A percentile compares a stretch with the other conserved stretches of the same genome.
Conservation (phyloP, 306 rosid genomes). For the Medicago arabica region DNA sequence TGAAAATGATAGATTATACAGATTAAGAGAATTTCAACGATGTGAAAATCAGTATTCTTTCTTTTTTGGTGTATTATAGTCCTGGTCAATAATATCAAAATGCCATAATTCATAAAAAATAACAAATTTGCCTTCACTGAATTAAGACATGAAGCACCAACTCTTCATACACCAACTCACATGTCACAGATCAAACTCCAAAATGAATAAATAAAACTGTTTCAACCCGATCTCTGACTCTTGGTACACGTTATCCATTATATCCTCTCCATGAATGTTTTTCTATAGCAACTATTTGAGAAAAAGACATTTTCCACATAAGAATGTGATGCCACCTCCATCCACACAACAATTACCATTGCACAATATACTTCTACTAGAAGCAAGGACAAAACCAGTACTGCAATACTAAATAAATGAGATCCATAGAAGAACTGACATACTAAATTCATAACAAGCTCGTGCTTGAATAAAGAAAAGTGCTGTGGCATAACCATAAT, state of each 20-base stretch:
- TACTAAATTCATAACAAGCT: not conserved
- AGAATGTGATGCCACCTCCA: constrained; percentile 14
- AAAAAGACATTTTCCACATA: not conserved
- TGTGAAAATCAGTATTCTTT: not conserved
- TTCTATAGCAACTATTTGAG: constrained; percentile 4
- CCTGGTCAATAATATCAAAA: constrained; percentile 10
- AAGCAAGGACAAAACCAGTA: not conserved
- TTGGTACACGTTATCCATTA: not conserved
- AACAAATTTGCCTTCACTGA: not conserved
- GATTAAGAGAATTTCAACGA: not conserved
- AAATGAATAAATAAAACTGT: not conserved
- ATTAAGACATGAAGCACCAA: not conserved
- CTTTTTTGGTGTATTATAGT: constrained; percentile 3
- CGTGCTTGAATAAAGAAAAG: not conserved
- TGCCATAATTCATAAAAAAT: constrained; percentile 1
- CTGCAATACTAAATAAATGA: not conserved
- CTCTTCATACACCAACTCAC: not conserved
- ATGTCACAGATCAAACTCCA: constrained; percentile 15
- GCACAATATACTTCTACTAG: not conserved
- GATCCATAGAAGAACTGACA: not conserved
- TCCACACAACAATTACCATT: not conserved
- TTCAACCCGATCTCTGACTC: not conserved
- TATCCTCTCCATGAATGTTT: not conserved
- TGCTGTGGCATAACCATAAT: not conserved
- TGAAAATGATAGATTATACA: constrained; percentile 1